Percentiles rank a stretch among this genome's conserved stretches.
phyloP scores from a whole-genome alignment of 306 rosid species.

The Quercus berberidifolia region DNA sequence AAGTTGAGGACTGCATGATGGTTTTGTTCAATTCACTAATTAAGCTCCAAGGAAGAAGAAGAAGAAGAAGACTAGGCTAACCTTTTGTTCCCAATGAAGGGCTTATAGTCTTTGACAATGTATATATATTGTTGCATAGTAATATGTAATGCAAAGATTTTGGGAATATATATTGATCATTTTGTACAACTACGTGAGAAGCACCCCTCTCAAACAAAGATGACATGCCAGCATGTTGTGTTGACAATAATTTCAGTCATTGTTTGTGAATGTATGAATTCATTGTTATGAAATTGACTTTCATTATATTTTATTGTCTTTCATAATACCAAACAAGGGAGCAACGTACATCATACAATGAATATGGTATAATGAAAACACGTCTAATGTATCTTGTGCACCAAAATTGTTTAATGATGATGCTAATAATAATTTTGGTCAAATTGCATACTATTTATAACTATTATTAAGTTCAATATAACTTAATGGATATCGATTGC shows the following conservation, averaged over 20 bases:
- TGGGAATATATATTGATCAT: background rate
- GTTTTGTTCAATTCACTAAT: background rate
- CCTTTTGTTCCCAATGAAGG: background rate
- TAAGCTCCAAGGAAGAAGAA: background rate
- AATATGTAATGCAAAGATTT: background rate
- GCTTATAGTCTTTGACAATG: too few relatives aligned
- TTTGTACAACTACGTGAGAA: slow-evolving; percentile 29
- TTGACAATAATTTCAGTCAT: background rate
- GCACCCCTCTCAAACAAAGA: slow-evolving; percentile 12
- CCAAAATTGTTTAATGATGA: background rate
- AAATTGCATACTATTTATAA: background rate
- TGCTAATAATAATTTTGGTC: background rate
- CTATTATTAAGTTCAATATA: background rate
- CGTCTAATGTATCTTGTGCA: background rate
- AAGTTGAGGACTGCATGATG: slow-evolving; percentile 24
- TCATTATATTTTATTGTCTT: background rate
- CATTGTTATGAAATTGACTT: background rate
- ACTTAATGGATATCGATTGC: background rate
- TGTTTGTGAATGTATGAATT: background rate
- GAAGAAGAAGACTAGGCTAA: background rate
- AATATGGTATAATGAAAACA: too few relatives aligned
- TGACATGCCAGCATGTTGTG: slow-evolving; percentile 37
- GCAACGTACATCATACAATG: too few relatives aligned
- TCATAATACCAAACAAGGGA: background rate
- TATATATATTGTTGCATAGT: background rate